phyloP scores from a whole-genome alignment of 768 basidiomycete genomes.

The Podaxis carcinomalis region DNA sequence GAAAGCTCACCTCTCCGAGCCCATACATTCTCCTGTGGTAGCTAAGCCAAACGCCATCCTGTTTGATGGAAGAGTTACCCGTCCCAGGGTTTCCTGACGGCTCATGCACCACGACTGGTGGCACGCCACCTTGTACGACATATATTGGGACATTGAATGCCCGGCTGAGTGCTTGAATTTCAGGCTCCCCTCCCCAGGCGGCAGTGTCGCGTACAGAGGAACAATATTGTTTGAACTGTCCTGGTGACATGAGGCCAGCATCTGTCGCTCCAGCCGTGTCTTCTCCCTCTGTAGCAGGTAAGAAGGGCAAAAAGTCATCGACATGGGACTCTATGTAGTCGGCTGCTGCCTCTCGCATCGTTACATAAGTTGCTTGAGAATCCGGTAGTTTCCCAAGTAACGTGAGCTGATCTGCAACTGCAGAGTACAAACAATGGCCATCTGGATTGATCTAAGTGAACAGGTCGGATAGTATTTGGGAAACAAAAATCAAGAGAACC shows the following conservation, averaged over 20 bases:
- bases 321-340: slow-evolving; percentile 77
- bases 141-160: slow-evolving; percentile 84
- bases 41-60: slow-evolving; percentile 65
- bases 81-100: slow-evolving; percentile 37
- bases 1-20: slow-evolving; percentile 76
- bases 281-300: slow-evolving; percentile 71
- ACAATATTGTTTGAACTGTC: slow-evolving; percentile 74
- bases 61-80: slow-evolving; percentile 20
- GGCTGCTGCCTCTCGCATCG: slow-evolving; percentile 67
- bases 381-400: slow-evolving; percentile 64
- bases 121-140: slow-evolving; percentile 80
- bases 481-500: slow-evolving; percentile 13
- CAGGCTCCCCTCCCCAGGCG: slow-evolving; percentile 98
- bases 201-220: slow-evolving; percentile 71
- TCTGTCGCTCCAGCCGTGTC: slow-evolving; percentile 61
- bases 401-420: slow-evolving; percentile 87
- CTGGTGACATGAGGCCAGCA: slow-evolving; percentile 66
- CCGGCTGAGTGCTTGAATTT: slow-evolving; percentile 85
- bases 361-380: slow-evolving; percentile 52
- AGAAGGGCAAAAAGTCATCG: slow-evolving; percentile 91
- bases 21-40: slow-evolving; percentile 96
- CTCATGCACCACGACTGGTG: slow-evolving; percentile 80
- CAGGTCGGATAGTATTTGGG: neutral
- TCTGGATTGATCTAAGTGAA: slow-evolving; percentile 80
- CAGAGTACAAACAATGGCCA: slow-evolving; percentile 94